A percentile compares a stretch with the other conserved stretches of the same genome.
Evolutionary conservation across 768 basidiomycete genomes (phyloP).

Genomic region (Tulasnella sp.): DNA sequence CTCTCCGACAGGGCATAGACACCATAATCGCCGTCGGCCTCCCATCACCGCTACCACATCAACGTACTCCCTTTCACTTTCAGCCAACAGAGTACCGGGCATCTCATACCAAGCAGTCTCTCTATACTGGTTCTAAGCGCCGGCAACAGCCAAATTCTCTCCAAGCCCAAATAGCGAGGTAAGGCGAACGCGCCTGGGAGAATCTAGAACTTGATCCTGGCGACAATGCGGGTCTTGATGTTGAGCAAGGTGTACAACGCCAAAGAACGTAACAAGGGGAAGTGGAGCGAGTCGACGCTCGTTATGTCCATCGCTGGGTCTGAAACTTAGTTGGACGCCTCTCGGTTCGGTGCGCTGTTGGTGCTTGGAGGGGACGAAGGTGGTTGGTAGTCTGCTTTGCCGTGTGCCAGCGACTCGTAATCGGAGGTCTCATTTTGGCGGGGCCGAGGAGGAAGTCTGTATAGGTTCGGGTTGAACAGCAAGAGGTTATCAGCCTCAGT

Average conservation of each 20-base stretch:
- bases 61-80: background rate
- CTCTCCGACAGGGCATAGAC: background rate
- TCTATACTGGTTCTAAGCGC: background rate
- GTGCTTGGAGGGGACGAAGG: background rate
- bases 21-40: background rate
- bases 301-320: background rate
- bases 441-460: too few species aligned
- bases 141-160: background rate
- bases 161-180: background rate
- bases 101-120: background rate
- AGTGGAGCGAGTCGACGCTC: conserved; percentile 12
- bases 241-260: conserved; percentile 11
- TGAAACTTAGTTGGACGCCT: background rate
- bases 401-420: background rate
- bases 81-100: background rate
- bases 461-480: background rate
- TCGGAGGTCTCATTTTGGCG: background rate
- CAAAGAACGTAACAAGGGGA: conserved; percentile 4
- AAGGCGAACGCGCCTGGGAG: background rate
- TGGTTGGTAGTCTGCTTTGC: background rate
- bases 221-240: background rate
- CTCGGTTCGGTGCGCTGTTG: background rate
- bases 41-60: background rate
- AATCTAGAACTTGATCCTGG: conserved; percentile 1
- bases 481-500: background rate